phyloP scores from a whole-genome alignment of 1,284 basidiomycete genomes.

The Blastosporella zonata region DNA sequence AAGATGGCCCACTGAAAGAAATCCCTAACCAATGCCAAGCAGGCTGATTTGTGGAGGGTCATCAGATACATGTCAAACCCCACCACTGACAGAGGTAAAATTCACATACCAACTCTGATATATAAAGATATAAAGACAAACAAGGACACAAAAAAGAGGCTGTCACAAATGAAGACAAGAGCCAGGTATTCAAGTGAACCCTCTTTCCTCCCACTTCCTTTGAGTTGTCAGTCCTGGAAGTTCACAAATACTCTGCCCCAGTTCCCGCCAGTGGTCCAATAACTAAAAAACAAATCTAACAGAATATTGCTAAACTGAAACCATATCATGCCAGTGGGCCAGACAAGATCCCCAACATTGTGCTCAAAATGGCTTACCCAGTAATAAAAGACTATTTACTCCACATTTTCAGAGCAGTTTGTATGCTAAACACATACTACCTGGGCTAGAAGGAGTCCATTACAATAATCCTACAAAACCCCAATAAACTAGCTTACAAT shows the following conservation, averaged over 20 bases:
- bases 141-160: constrained; percentile 1
- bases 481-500: constrained; percentile 25
- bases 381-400: constrained; percentile 22
- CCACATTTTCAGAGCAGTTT: constrained; percentile 25
- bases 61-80: constrained; percentile 25
- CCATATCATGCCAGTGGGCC: constrained; percentile 24
- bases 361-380: constrained; percentile 22
- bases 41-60: constrained; percentile 28
- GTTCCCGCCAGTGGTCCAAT: constrained; percentile 12
- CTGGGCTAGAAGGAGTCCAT: constrained; percentile 13
- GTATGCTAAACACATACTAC: constrained; percentile 21
- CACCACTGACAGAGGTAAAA: constrained; percentile 24
- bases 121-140: not conserved
- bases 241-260: constrained; percentile 17
- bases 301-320: constrained; percentile 21
- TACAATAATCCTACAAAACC: constrained; percentile 21
- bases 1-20: constrained; percentile 32
- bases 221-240: not conserved
- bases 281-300: constrained; percentile 21
- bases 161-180: constrained; percentile 28
- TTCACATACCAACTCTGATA: constrained; percentile 27
- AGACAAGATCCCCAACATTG: constrained; percentile 27
- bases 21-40: constrained; percentile 28
- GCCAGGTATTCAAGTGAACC: constrained; percentile 20
- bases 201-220: constrained; percentile 30